Percentiles rank a stretch among this genome's conserved stretches.
phyloP scores from a whole-genome alignment of 1,284 basidiomycete genomes.

The Prillingera fragicola region DNA sequence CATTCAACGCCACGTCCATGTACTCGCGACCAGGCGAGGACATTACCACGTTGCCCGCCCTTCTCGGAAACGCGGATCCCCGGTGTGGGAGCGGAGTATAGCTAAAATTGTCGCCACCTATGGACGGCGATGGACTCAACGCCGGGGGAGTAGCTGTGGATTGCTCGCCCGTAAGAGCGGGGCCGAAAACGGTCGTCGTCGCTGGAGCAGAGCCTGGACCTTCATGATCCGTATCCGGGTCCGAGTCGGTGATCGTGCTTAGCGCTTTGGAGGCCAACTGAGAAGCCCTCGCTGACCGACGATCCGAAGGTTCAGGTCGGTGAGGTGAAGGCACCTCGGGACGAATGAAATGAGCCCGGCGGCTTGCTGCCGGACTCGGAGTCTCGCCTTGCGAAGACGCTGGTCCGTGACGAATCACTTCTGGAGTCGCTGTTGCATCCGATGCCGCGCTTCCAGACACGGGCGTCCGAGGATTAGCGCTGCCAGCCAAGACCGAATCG shows the following conservation, averaged over 20 bases:
- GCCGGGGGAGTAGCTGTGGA: slow-evolving; percentile 20
- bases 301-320: too few species aligned
- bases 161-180: slow-evolving; percentile 4
- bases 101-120: slow-evolving; percentile 21
- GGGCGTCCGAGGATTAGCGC: too few species aligned
- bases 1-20: slow-evolving; percentile 37
- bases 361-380: too few species aligned
- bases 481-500: too few species aligned
- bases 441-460: too few species aligned
- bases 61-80: neutral
- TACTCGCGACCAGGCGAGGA: slow-evolving; percentile 29
- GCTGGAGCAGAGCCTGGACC: too few species aligned
- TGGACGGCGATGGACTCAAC: slow-evolving; percentile 32
- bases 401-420: too few species aligned
- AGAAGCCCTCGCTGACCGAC: too few species aligned
- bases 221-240: neutral
- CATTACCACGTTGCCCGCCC: neutral
- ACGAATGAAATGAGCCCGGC: too few species aligned
- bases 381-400: too few species aligned
- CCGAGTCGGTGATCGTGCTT: slow-evolving; percentile 24
- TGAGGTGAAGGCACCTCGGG: too few species aligned
- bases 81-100: slow-evolving; percentile 14
- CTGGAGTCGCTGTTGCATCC: too few species aligned
- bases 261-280: slow-evolving; percentile 30
- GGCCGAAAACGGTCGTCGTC: slow-evolving; percentile 9